phyloP scores from a whole-genome alignment of 1,284 basidiomycete species.

The Heterobasidion annosum region DNA sequence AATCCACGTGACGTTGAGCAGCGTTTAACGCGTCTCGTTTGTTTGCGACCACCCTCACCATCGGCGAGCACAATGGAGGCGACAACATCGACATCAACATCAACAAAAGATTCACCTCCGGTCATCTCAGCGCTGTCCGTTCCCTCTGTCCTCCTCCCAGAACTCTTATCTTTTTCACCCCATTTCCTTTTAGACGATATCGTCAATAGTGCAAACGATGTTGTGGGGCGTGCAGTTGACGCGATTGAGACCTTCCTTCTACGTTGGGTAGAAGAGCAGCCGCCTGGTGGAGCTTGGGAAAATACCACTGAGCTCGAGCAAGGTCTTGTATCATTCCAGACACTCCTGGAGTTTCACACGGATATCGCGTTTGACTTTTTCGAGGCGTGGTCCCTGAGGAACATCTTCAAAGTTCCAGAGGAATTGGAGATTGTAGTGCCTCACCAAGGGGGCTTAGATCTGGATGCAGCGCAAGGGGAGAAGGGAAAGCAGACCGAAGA shows the following conservation, averaged over 20 bases:
- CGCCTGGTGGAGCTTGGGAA: slow-evolving; percentile 27
- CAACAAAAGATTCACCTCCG: background rate
- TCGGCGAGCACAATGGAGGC: background rate
- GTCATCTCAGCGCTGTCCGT: slow-evolving; percentile 14
- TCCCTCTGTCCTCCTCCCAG: slow-evolving; percentile 48
- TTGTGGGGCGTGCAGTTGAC: slow-evolving; percentile 60
- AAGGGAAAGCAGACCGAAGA: slow-evolving; percentile 39
- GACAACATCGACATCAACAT: background rate
- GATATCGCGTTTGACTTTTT: slow-evolving; percentile 77
- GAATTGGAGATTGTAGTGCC: slow-evolving; percentile 61
- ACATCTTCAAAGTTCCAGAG: slow-evolving; percentile 63
- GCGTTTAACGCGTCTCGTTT: background rate
- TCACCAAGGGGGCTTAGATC: slow-evolving; percentile 52
- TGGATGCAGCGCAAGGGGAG: slow-evolving; percentile 19
- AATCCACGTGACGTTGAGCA: background rate
- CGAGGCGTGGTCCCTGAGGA: slow-evolving; percentile 69
- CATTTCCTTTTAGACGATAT: slow-evolving; percentile 64
- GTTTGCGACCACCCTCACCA: background rate
- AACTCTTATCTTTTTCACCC: slow-evolving; percentile 58
- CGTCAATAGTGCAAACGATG: slow-evolving; percentile 59
- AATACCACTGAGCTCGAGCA: slow-evolving; percentile 62
- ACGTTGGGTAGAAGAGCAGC: slow-evolving; percentile 56
- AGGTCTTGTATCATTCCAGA: slow-evolving; percentile 69
- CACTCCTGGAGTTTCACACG: slow-evolving; percentile 67
- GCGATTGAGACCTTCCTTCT: slow-evolving; percentile 67